Conservation (phyloP, 2,329 filamentous ascomycete genomes). For the Colletotrichum liaoningense region DNA sequence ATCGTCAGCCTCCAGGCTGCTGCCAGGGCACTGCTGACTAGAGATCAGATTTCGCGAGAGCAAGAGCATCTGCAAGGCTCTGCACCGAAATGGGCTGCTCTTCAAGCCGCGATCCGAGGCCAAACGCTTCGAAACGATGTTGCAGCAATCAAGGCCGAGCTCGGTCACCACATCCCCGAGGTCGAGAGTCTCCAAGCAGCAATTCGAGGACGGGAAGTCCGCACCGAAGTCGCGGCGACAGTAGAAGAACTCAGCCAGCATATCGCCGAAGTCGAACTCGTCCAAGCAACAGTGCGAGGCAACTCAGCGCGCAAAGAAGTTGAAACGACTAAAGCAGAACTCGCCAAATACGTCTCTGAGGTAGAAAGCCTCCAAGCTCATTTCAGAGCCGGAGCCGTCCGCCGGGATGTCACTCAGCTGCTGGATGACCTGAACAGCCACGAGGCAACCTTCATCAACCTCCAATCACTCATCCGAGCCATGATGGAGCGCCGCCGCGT, state of each 20-base stretch:
- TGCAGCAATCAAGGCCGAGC: conserved; percentile 58
- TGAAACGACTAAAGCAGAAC: conserved; percentile 57
- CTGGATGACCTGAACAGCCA: conserved; percentile 60
- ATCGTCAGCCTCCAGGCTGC: conserved; percentile 73
- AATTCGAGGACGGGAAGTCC: conserved; percentile 62
- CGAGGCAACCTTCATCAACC: conserved; percentile 57
- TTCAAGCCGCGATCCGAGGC: conserved; percentile 62
- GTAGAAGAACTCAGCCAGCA: conserved; percentile 61
- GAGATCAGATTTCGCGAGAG: conserved; percentile 64
- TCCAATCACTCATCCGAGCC: conserved; percentile 72
- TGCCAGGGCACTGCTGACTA: conserved; percentile 70
- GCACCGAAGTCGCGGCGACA: conserved; percentile 55
- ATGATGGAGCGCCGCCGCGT: conserved; percentile 67
- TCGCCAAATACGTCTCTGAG: conserved; percentile 55
- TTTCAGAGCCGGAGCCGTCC: conserved; percentile 65
- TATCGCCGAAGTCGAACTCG: conserved; percentile 38
- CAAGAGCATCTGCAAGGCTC: conserved; percentile 63
- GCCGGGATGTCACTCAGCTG: conserved; percentile 60
- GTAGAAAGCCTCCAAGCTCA: conserved; percentile 62
- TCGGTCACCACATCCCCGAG: conserved; percentile 54
- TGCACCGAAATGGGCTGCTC: conserved; percentile 60
- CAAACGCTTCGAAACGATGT: conserved; percentile 58
- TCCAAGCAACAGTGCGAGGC: conserved; percentile 61
- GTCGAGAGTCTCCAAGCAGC: conserved; percentile 61
- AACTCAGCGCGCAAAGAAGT: conserved; percentile 58